Conservation (phyloP, 2,329 filamentous ascomycete species). For the Ophiostoma sp. region DNA sequence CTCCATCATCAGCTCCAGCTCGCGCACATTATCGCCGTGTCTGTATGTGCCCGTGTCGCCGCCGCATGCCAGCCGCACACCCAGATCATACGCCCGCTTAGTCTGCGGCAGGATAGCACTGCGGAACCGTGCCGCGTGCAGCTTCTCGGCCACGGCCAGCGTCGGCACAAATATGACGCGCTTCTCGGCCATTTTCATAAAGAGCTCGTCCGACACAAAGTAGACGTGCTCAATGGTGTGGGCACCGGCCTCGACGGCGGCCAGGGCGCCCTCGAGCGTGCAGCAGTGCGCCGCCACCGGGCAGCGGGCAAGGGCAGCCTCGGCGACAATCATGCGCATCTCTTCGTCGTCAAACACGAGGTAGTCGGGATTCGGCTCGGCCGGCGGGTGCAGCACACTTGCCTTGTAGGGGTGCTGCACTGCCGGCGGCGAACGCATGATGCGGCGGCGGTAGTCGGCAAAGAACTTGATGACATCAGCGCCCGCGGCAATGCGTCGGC, state of each 20-base stretch:
- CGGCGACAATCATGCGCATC: slow-evolving; percentile 46
- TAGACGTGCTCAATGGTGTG: slow-evolving; percentile 44
- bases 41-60: slow-evolving; percentile 45
- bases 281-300: slow-evolving; percentile 36
- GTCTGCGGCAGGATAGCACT: slow-evolving; percentile 36
- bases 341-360: slow-evolving; percentile 45
- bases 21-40: background rate
- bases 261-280: slow-evolving; percentile 28
- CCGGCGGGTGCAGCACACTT: slow-evolving; percentile 37
- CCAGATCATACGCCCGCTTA: slow-evolving; percentile 42
- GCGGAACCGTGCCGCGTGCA: slow-evolving; percentile 31
- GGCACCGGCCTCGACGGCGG: slow-evolving; percentile 41
- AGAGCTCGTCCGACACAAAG: background rate
- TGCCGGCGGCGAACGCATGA: slow-evolving; percentile 36
- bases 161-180: slow-evolving; percentile 41
- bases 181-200: background rate
- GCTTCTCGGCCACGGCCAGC: slow-evolving; percentile 41
- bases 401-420: slow-evolving; percentile 17
- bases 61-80: slow-evolving; percentile 47
- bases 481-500: slow-evolving; percentile 43
- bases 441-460: slow-evolving; percentile 44
- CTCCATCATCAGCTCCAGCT: background rate
- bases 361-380: slow-evolving; percentile 39
- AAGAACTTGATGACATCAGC: slow-evolving; percentile 51
- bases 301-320: slow-evolving; percentile 35